Base-by-base conservation (phyloP, 495 filamentous ascomycete genomes). In the Aspergillus funiculosus region DNA sequence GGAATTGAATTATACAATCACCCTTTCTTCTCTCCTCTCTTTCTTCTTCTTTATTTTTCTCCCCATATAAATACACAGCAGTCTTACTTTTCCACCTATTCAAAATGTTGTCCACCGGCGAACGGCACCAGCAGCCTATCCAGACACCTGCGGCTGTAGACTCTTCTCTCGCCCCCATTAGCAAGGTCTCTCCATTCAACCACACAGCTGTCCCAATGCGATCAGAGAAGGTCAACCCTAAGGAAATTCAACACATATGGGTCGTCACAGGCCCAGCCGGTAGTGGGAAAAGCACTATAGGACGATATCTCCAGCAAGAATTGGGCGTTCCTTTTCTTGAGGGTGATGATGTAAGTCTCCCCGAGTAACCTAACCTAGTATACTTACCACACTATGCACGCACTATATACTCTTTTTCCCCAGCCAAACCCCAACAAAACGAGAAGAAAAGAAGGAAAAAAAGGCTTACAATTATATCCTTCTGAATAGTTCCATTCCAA, bases 201-300 rank as follows among this genome's bases (percentile, higher is more conserved):
- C 53, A 37, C 41, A 50, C 54, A 13, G 37, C 52, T 25, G 11
- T 47, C 43, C 15, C 43, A 40, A 51, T 59, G 50, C 48, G 46
- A 15, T 21, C 51, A 10, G 52, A 54, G 3, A 49, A 53, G n/a
- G 21, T 44, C 19, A 43, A 57, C 13, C 46, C 58, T 0, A 30
- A 53, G 1, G 51, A 59, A 11, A 63, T 80, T 49, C 86, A 86
- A 51, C 89, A 96, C 62, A 95, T 99, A 63, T 95, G 87, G 84
- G 80, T 97, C 51, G 87, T 99, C n/a, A 95, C 92, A 0, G 94
- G 94, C 5, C 94, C 94, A 11, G 90, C 94, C 13, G 94, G 94
- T 10, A 95, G 89, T 56, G 94, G 94, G 29, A 99, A 99, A 71
- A 94, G 83, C 56, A 95, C 92, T 9, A 83, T 97, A 31, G 94